A percentile compares a stretch with the other conserved stretches of the same genome.
Evolutionary conservation across 2,329 filamentous ascomycete species (phyloP).

Genomic region (Diaporthe citriasiana): DNA sequence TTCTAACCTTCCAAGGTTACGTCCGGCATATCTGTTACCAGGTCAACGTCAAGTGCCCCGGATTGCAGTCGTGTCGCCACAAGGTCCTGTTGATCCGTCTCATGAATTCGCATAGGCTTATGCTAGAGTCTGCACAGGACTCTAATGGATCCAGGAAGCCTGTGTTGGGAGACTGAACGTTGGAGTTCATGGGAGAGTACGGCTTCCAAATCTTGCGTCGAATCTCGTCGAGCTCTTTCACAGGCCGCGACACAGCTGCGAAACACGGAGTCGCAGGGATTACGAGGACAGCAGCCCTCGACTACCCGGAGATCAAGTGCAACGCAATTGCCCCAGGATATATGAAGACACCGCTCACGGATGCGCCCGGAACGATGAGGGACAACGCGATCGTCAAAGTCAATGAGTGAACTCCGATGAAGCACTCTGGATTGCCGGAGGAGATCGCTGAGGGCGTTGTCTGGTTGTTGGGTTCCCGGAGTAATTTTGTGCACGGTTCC

Average conservation of each 20-base stretch:
- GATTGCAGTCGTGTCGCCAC: not conserved
- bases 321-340: constrained; percentile 1
- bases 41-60: accelerated
- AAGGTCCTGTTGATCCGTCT: constrained; percentile 1
- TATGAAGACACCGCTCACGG: constrained; percentile 8
- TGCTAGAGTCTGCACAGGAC: constrained; percentile 14
- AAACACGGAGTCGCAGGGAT: constrained; percentile 10
- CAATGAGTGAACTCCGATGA: constrained; percentile 12
- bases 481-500: constrained; percentile 7
- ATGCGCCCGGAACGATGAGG: constrained; percentile 1
- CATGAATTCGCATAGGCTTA: constrained; percentile 2
- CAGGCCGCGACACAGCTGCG: not conserved
- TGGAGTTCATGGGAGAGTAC: not conserved
- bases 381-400: not conserved
- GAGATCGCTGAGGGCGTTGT: constrained; percentile 8
- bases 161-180: not conserved
- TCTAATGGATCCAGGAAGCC: not conserved
- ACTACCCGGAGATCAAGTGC: constrained; percentile 13
- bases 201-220: constrained; percentile 4
- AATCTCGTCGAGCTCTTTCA: constrained; percentile 16
- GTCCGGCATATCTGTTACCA: not conserved
- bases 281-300: not conserved
- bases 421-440: constrained; percentile 6
- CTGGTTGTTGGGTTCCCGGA: constrained; percentile 7
- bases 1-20: not conserved